These are phyloP conservation scores for Colletotrichum acutatum DNA, from an alignment of 2,329 filamentous ascomycete species.

Conservation along the genomic window DNA sequence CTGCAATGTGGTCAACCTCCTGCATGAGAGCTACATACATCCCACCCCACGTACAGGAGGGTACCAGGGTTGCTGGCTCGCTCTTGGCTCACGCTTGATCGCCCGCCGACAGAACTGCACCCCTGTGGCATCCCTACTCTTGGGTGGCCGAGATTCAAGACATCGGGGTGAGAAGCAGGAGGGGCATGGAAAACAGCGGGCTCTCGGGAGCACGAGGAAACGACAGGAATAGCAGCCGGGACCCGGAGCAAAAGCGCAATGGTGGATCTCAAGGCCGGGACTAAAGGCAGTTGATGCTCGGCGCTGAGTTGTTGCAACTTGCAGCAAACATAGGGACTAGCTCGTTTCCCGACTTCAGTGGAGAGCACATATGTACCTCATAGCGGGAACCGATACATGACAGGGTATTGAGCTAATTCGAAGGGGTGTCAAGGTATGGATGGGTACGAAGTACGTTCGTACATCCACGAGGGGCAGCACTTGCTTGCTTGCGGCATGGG, in stretches of 20 bases:
- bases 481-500: slow-evolving; percentile 7
- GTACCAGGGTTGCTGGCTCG: slow-evolving; percentile 24
- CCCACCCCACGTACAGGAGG: slow-evolving; percentile 23
- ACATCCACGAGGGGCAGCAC: not conserved
- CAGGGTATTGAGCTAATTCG: not conserved
- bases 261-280: slow-evolving; percentile 19
- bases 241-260: slow-evolving; percentile 5
- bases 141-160: slow-evolving; percentile 15
- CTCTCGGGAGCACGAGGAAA: slow-evolving; percentile 12
- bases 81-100: slow-evolving; percentile 29
- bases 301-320: slow-evolving; percentile 12
- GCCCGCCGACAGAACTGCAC: slow-evolving; percentile 15
- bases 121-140: slow-evolving; percentile 20
- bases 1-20: slow-evolving; percentile 34
- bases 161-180: not conserved
- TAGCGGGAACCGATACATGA: not conserved
- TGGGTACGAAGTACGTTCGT: not conserved
- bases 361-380: not conserved
- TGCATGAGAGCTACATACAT: slow-evolving; percentile 31
- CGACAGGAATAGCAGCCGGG: slow-evolving; percentile 31
- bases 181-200: not conserved
- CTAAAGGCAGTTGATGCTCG: not conserved
- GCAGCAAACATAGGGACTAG: slow-evolving; percentile 10
- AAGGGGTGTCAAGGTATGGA: not conserved
- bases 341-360: slow-evolving; percentile 1